These are phyloP conservation scores for Funneliformis caledonium DNA, from an alignment of 371 early-diverging fungal genomes.

Conservation along the genomic window DNA sequence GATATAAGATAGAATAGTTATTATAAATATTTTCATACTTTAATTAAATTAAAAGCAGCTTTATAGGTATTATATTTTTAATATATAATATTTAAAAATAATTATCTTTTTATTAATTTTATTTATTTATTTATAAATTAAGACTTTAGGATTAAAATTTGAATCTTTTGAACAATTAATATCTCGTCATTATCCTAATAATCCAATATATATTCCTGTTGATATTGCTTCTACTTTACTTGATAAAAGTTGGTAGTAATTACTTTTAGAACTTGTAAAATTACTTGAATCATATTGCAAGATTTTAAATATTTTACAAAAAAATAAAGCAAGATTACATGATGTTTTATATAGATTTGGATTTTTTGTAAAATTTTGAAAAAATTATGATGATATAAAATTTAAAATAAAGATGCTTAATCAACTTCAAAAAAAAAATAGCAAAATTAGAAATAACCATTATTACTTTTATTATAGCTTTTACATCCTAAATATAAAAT, in stretches of 20 bases:
- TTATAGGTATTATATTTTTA: background rate
- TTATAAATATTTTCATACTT: background rate
- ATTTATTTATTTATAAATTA: background rate
- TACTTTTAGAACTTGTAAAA: constrained; percentile 5
- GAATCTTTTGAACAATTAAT: background rate
- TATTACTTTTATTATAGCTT: background rate
- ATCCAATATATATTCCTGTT: background rate
- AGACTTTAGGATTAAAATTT: constrained; percentile 4
- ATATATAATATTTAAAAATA: background rate
- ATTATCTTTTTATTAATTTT: background rate
- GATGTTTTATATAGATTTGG: constrained; percentile 2
- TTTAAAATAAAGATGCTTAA: background rate
- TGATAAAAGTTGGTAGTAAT: background rate
- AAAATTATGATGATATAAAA: background rate
- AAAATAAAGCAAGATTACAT: constrained; percentile 7
- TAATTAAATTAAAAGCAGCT: background rate
- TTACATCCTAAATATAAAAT: background rate
- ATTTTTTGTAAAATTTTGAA: constrained; percentile 17
- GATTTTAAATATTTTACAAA: constrained; percentile 19
- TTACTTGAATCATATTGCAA: constrained; percentile 18
- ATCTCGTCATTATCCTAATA: background rate
- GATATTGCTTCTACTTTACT: background rate
- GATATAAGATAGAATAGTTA: constrained; percentile 1
- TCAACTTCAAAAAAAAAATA: background rate
- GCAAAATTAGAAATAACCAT: background rate